Base-by-base conservation (phyloP, 148 eudicot species). In the Silene conica region DNA sequence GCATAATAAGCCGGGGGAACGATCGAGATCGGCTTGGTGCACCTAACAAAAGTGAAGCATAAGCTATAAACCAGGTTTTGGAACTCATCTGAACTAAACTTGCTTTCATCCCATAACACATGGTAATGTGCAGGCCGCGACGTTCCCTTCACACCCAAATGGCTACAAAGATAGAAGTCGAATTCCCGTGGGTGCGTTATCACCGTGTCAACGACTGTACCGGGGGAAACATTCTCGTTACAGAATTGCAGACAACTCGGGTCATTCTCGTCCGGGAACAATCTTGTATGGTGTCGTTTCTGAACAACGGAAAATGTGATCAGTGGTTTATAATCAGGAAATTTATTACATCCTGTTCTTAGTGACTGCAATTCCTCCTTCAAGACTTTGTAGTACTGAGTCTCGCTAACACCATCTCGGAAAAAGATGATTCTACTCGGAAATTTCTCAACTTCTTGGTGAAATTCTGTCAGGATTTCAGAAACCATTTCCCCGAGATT, bases 1-100 rank as follows among this genome's bases (percentile, higher is more conserved):
- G 98, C 98, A 70, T 94, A 94, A 22, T 91, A 94, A 81, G 90
- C 97, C 0, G 98, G 97, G 0, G 98, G 98, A 2, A 94, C 98
- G 73, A 94, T 86, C 2, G 98, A 94, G 19, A 94, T 87, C 3
- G 98, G 98, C 82, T 91, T 89, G 2, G 97, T 94, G 61, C 98
- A 94, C 86, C 98, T 88, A 56, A 86, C 91, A 70, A 91, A 94
- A 9, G 97, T 94, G 82, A 84, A 94, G 74, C 98, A 94, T 66
- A 94, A 88, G 63, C 83, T 86, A 63, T 94, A 89, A 38, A 89
- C 93, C 83, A 94, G 73, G 69, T 86, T 89, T 71, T 94, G 98
- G 43, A 91, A 77, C 67, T 94, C 98, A 73, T 94, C 98, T 3
- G 98, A 94, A 67, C 84, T 87, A 80, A 94, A 94, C 22, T 76